Evolutionary conservation across 2,329 filamentous ascomycete species (phyloP), one percentile per base, ranked within the genome.

Genomic region (Pyricularia grisea): DNA sequence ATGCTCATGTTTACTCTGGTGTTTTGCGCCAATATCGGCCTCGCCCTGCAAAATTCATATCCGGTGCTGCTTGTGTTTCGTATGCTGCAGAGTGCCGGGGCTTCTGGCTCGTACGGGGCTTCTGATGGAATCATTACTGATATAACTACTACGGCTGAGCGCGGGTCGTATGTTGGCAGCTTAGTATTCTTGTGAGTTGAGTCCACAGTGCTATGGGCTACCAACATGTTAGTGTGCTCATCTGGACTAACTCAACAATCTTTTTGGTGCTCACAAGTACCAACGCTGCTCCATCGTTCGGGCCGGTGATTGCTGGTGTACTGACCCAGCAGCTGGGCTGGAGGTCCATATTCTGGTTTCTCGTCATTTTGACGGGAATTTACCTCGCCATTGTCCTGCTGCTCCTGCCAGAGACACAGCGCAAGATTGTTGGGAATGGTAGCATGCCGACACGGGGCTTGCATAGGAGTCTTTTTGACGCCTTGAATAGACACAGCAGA

Each of bases 301-400:
- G 85, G 0, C 88, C 89, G 0, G 80, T 89, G 12, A 79, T 90
- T 17, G 85, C 86, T 4, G 86, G 85, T 1, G 72, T 85, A 1
- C 74, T 88, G 28, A 79, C 79, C 10, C 78, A 85, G 69, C 84
- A 79, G 68, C 76, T 84, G 0, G 84, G 84, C 3, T 88, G 85
- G 85, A 77, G 81, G 67, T 81, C 79, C 30, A 82, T 83, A 17
- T 88, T 88, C 73, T 87, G 84, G 84, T 85, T 87, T 64, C 74
- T 88, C n/a, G 76, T 80, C 9, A 85, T 87, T 61, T 71, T 72
- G 0, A 74, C 72, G 1, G 75, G 74, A 0, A 77, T 79, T 1
- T 77, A 82, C 1, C 73, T 79, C 0, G 72, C 76, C 0, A 76
- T 75, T 0, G 78, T 81, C 0, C 67, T 83, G 0, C 71, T 83